Conservation (phyloP, 2,329 filamentous ascomycete species). For the Cytospora leucostoma region DNA sequence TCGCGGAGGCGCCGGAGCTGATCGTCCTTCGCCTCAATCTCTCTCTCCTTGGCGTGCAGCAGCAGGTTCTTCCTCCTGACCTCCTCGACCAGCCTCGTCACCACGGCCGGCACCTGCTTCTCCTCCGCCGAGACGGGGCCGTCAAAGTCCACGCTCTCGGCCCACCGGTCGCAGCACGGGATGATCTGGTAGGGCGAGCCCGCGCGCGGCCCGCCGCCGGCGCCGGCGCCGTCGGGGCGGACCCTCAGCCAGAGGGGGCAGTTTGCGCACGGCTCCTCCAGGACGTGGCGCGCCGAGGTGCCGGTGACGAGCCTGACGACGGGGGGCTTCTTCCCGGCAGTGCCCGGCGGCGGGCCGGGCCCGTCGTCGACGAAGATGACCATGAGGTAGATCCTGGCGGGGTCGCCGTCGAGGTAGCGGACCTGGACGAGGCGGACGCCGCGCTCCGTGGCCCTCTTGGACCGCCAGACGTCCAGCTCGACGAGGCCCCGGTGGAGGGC, state of each 20-base stretch:
- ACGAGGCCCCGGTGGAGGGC: background rate
- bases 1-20: conserved; percentile 10
- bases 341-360: no score
- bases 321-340: background rate
- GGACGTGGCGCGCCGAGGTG: conserved; percentile 25
- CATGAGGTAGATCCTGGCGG: conserved; percentile 18
- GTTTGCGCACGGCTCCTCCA: conserved; percentile 22
- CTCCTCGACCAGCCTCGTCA: conserved; percentile 12
- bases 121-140: conserved; percentile 21
- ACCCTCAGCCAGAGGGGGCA: conserved; percentile 25
- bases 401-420: conserved; percentile 23
- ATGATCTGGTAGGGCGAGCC: conserved; percentile 16
- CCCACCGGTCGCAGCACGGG: conserved; percentile 24
- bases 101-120: conserved; percentile 20
- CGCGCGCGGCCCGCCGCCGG: background rate
- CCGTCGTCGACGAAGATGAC: conserved; percentile 17
- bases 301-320: conserved; percentile 21
- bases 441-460: conserved; percentile 11
- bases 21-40: conserved; percentile 17
- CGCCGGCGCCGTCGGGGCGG: conserved; percentile 3
- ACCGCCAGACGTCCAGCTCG: conserved; percentile 22
- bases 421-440: conserved; percentile 19
- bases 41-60: conserved; percentile 12
- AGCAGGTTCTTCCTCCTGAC: conserved; percentile 1
- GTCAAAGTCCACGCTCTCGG: conserved; percentile 15